Evolutionary conservation across 1,284 basidiomycete species (phyloP).

Genomic region (Xerocomus amazonicus): DNA sequence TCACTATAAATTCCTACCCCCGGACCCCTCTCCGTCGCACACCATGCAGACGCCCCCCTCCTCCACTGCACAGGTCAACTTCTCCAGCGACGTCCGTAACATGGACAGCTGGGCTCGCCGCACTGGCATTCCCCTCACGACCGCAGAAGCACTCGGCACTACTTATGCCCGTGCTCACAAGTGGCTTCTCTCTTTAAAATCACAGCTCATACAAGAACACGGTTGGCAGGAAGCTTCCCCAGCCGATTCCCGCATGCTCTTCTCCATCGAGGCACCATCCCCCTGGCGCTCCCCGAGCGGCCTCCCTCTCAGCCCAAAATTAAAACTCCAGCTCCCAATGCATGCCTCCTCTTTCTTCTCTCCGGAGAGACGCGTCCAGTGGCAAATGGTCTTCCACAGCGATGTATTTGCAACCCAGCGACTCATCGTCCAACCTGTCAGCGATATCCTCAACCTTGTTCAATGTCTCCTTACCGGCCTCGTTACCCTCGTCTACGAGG

Average conservation of each 20-base stretch:
- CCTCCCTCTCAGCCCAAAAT: conserved; percentile 68
- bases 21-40: conserved; percentile 1
- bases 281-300: conserved; percentile 72
- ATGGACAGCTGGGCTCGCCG: conserved; percentile 79
- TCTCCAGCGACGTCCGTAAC: conserved; percentile 70
- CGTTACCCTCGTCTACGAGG: conserved; percentile 71
- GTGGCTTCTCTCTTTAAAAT: conserved; percentile 61
- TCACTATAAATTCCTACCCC: conserved; percentile 27
- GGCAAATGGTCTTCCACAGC: conserved; percentile 85
- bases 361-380: conserved; percentile 74
- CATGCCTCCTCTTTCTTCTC: conserved; percentile 81
- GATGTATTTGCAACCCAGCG: conserved; percentile 76
- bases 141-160: conserved; percentile 71
- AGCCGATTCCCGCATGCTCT: conserved; percentile 67
- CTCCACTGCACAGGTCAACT: conserved; percentile 59
- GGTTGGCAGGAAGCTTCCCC: conserved; percentile 61
- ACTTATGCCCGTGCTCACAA: conserved; percentile 75
- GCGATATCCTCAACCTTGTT: conserved; percentile 70
- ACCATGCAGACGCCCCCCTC: conserved; percentile 39
- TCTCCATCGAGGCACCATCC: conserved; percentile 70
- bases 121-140: conserved; percentile 73
- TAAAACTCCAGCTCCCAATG: conserved; percentile 67
- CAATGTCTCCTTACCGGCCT: conserved; percentile 80
- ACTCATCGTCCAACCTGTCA: conserved; percentile 71
- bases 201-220: conserved; percentile 58